Evolutionary conservation across 306 rosid species (phyloP).

Genomic region (Quercus suber): DNA sequence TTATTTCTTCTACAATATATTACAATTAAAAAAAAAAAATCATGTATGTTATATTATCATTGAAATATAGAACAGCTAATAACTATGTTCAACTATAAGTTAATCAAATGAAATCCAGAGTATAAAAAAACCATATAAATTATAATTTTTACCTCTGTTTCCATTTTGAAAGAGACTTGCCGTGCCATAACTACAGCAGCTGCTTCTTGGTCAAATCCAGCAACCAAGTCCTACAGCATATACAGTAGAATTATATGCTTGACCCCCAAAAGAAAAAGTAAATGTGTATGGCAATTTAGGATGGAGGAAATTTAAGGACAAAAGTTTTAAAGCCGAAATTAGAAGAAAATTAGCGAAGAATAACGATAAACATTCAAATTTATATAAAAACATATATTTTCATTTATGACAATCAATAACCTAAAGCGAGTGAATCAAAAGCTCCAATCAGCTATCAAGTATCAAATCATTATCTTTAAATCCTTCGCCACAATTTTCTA

Average conservation of each 20-base stretch:
- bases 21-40: not conserved
- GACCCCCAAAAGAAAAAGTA: not conserved
- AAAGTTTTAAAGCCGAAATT: not conserved
- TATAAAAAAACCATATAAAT: constrained; percentile 1
- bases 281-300: not conserved
- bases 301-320: not conserved
- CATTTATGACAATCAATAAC: not conserved
- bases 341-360: not conserved
- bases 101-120: constrained; percentile 3
- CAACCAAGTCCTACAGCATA: constrained; percentile 70
- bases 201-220: constrained; percentile 99
- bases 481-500: not conserved
- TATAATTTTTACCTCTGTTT: constrained; percentile 67
- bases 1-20: not conserved
- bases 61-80: not conserved
- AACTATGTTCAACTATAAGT: not conserved
- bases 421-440: not conserved
- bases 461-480: not conserved
- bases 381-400: not conserved
- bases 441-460: not conserved
- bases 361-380: not conserved
- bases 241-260: constrained; percentile 4
- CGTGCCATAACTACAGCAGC: constrained; percentile 98
- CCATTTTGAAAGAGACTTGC: constrained; percentile 96
- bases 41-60: not conserved